These are phyloP conservation scores for Aspergillus egyptiacus DNA, from an alignment of 495 filamentous ascomycete species.

Conservation along the genomic window DNA sequence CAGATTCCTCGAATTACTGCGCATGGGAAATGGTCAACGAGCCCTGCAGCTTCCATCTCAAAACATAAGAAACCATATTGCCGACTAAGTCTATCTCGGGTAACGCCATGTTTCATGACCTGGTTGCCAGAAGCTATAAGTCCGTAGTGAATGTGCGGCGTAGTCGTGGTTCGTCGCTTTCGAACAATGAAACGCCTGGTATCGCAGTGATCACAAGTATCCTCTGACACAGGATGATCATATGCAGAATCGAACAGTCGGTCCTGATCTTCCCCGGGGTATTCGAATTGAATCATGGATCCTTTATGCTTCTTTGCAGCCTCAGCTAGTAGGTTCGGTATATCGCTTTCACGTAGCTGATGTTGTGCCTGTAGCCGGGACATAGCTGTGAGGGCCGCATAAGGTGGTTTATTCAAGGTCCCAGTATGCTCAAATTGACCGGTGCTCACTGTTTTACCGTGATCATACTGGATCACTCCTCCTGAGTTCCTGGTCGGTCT, in stretches of 20 bases:
- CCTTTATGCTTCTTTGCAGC: conserved; percentile 14
- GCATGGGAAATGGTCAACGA: not conserved
- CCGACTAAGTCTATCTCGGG: conserved; percentile 14
- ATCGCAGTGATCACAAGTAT: not conserved
- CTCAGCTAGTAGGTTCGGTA: conserved; percentile 4
- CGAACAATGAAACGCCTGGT: too few relatives aligned
- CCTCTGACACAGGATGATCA: conserved; percentile 19
- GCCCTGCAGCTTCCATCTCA: conserved; percentile 33
- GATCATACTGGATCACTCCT: conserved; percentile 33
- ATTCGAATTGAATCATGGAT: conserved; percentile 14
- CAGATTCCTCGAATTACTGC: not conserved
- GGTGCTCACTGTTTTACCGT: conserved; percentile 25
- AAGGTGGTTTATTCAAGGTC: conserved; percentile 19
- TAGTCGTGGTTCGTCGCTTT: conserved; percentile 1
- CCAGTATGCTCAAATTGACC: not conserved
- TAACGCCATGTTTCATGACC: conserved; percentile 12
- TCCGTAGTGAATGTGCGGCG: conserved; percentile 14
- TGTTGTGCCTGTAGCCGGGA: conserved; percentile 19
- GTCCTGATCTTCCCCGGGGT: too few relatives aligned
- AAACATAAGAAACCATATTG: conserved; percentile 31
- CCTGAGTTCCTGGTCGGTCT: conserved; percentile 13
- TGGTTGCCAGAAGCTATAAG: conserved; percentile 16
- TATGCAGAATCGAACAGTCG: too few relatives aligned
- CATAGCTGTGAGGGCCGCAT: conserved; percentile 23
- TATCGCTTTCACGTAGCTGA: too few relatives aligned